Conservation (phyloP, 2,329 filamentous ascomycete species). For the Aspergillus tamarii region DNA sequence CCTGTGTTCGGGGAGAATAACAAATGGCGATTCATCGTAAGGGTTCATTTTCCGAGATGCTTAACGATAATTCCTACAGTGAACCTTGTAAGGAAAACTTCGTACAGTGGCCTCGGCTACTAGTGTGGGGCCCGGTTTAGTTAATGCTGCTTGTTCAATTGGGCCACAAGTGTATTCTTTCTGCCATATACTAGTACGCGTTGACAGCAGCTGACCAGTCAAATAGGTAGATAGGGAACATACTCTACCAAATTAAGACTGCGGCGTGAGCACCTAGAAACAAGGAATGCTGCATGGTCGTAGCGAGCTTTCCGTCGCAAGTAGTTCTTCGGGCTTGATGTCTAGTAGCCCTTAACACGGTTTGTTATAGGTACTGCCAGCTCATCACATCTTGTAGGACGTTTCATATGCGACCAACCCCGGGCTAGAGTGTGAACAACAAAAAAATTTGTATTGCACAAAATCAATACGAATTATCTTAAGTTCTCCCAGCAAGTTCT, state of each 20-base stretch:
- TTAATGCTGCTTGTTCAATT: neutral
- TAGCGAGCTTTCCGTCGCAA: neutral
- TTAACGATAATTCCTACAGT: neutral
- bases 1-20: neutral
- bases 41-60: neutral
- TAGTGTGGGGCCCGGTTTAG: neutral
- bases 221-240: neutral
- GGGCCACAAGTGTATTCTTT: neutral
- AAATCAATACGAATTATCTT: neutral
- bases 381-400: neutral
- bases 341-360: neutral
- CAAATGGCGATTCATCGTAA: neutral
- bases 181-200: neutral
- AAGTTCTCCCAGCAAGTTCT: neutral
- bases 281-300: neutral
- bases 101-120: neutral
- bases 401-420: neutral
- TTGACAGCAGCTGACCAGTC: neutral
- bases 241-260: neutral
- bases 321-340: neutral
- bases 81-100: neutral
- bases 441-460: neutral
- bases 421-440: neutral
- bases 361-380: neutral
- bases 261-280: neutral